Base-by-base conservation (phyloP, 768 basidiomycete genomes). In the Gloeopeniophorella convolvens region DNA sequence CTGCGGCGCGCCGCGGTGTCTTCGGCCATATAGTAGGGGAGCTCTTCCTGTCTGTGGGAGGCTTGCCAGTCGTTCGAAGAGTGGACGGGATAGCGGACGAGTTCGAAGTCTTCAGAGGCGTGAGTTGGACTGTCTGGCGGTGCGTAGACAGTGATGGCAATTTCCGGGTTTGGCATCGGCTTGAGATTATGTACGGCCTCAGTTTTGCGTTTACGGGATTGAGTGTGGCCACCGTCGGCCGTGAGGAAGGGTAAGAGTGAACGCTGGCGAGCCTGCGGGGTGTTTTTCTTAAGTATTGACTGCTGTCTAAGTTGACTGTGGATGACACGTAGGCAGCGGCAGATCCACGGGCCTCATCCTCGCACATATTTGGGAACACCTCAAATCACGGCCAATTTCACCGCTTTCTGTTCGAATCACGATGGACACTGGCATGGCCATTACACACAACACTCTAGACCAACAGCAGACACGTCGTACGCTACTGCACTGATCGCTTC, bases 71-170 rank as follows among this genome's bases (percentile, higher is more conserved):
- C 42, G 54, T 37, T 41, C 34, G 58, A 26, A 67, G 67, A 64
- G 57, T 67, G 59, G 57, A 60, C 59, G 32, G 85, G 84, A 54
- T 87, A 78, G 12, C 74, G 65, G 52, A 86, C 69, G 62, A 87
- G 75, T 67, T 87, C 84, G 66, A 85, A 87, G 58, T 87, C 85
- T 58, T 77, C 78, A 48, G 80, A 80, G 42, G 76, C 70, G 61
- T 71, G 71, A 36, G 72, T 65, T 36, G 73, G 67, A 46, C 68
- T 66, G 60, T 76, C 74, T 57, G 73, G 70, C 52, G 75, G 72
- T 54, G 77, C 68, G 63, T 80, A 82, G 66, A 89, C 77, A 64
- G 86, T 80, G 56, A 89, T 74, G 61, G 82, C 74, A 58, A 87
- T 73, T 64, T 84, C 79, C 61, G 78, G 59, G 49, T 80, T 79